Evolutionary conservation across 106 monocot genomes (phyloP), one percentile per base, ranked within the genome.

Genomic region (Allium fistulosum): DNA sequence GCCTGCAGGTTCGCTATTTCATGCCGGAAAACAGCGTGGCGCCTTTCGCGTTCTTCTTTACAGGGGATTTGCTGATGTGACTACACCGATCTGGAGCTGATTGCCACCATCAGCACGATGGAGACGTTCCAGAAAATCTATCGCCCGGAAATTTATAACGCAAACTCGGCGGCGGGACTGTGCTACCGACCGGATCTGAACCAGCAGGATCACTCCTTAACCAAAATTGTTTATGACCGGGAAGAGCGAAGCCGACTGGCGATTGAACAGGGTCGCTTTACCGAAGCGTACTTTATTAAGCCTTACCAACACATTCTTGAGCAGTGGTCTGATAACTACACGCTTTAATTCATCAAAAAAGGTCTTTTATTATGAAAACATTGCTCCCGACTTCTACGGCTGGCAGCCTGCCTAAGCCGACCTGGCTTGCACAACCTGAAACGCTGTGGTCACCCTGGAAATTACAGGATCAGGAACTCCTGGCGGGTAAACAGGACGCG

Each of bases 61-160:
- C 11, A 10, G 55, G 55, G 11, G 55, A 56, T 13, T 10, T 56
- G n/a, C 55, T 10, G 10, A 10, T 13, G 55, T 56, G 55, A 56
- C 55, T 56, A 56, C 55, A 10, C 55, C 11, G 55, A 56, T 13
- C 55, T 56, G n/a, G 11, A 56, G 55, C 55, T 56, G 55, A 13
- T 56, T 13, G 55, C 11, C 55, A 56, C 55, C 11, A 56, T 56
- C 55, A 13, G 11, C 55, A 56, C 55, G 11, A 56, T 56, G 55
- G 55, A 56, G 55, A 56, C 55, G 55, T 56, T 56, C 55, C 55
- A 56, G 55, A 56, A 56, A 13, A 56, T 56, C 55, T 56, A 56
- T 13, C 55, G 55, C 11, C 55, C 55, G 55, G 55, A 56, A 13
- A 56, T 56, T 13, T 56, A 56, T 13, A 56, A 56, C 55, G 55